Evolutionary conservation across 2,329 filamentous ascomycete species (phyloP), one percentile per base, ranked within the genome.

Genomic region (Diplodia sapinea): DNA sequence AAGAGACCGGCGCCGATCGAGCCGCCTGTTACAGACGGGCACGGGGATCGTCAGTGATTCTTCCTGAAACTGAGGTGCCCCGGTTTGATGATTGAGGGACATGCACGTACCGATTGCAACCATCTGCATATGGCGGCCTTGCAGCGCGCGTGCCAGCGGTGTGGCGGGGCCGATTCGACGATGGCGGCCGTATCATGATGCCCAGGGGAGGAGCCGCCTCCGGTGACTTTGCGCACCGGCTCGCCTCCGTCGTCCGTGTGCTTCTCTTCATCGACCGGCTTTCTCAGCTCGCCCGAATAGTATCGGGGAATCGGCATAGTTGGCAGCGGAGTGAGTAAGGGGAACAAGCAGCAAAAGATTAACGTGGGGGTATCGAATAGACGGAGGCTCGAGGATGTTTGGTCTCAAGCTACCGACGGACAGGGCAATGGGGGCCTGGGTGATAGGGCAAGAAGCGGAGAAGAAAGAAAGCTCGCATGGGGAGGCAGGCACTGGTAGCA

Each of bases 1-100:
- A 97, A 97, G 2, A 97, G 83, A 71, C 94, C 93, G 67, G 78
- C 78, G 76, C 86, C 86, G 67, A 88, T 88, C 38, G 85, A 86
- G 68, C 86, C 86, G 73, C 85, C 85, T 69, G 17, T 9, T 11
- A n/a, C 12, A 5, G 17, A n/a, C 23, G 15, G 23, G n/a, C 17
- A 15, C 43, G 12, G n/a, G 40, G 40, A 43, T 8, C 13, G 40
- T 43, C 5, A 43, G 40, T 43, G 6, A 17, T 8, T 43, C 0
- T 43, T n/a, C 15, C 17, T n/a, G 26, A 62, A 7, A 20, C 13
- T 8, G 26, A 1, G 0, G 55, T 38, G 15, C 4, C 23, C 23
- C 49, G 17, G 17, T 1, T 23, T 9, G 12, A 15, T 17, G 23
- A 17, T 17, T 4, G 13, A 7, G 11, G 20, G 43, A 29, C 2